Conservation (phyloP, 106 monocot species). For the Triglochin maritima region DNA sequence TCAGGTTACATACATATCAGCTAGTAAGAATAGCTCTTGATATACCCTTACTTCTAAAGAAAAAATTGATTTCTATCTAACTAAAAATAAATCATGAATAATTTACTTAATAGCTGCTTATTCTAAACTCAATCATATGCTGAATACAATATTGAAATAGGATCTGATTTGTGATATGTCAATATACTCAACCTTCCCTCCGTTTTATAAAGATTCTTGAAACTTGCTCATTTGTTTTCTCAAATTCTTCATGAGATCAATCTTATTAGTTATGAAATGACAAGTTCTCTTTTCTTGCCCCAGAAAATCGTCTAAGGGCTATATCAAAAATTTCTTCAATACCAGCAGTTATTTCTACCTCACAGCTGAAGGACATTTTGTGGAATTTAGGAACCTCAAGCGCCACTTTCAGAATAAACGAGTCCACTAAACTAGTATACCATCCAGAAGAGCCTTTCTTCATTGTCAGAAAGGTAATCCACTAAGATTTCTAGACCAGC, state of each 20-base stretch:
- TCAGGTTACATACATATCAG: too few species aligned
- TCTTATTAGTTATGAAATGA: neutral
- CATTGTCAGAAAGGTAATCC: conserved; percentile 37
- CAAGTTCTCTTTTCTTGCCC: neutral
- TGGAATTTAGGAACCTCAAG: conserved; percentile 37
- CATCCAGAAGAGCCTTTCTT: conserved; percentile 60
- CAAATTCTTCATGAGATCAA: neutral
- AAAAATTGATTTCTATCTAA: too few species aligned
- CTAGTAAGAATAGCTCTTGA: too few species aligned
- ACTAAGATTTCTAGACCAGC: neutral
- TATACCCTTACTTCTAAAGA: too few species aligned
- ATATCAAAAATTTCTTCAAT: conserved; percentile 45
- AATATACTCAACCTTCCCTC: too few species aligned
- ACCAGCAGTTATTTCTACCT: conserved; percentile 35
- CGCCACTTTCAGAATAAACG: conserved; percentile 7
- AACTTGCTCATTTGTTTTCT: neutral
- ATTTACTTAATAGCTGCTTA: too few species aligned
- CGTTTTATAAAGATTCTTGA: neutral
- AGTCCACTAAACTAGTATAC: conserved; percentile 44
- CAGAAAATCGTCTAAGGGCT: conserved; percentile 34
- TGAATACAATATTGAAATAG: too few species aligned
- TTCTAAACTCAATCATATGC: too few species aligned
- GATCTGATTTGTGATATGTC: too few species aligned
- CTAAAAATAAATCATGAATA: too few species aligned
- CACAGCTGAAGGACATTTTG: conserved; percentile 47